Conservation (phyloP, 345 rosid species). For the Brassica rapa region DNA sequence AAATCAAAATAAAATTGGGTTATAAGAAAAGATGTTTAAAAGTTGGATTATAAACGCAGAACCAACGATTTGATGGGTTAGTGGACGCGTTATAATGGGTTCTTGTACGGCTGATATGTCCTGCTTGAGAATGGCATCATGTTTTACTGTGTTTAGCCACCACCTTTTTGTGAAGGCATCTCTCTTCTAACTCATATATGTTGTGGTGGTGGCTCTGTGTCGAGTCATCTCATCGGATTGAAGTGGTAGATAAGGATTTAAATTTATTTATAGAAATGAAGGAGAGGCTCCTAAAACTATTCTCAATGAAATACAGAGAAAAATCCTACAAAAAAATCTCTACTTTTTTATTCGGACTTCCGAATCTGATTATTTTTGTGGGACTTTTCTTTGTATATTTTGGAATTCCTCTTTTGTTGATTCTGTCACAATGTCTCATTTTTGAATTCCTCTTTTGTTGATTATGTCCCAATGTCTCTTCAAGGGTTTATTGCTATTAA, state of each 20-base stretch:
- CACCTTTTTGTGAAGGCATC: background rate
- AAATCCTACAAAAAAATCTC: no score
- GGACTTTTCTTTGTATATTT: background rate
- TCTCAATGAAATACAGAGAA: no score
- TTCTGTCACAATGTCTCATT: background rate
- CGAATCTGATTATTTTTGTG: background rate
- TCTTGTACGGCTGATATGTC: background rate
- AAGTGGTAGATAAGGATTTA: background rate
- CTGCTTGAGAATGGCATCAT: background rate
- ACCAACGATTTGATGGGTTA: background rate
- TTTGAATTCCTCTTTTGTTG: background rate
- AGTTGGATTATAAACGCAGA: background rate
- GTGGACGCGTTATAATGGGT: background rate
- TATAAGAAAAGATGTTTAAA: background rate
- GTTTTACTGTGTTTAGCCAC: background rate
- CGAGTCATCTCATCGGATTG: background rate
- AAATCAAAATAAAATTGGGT: background rate
- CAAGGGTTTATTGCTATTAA: background rate
- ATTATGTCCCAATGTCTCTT: background rate
- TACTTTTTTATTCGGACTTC: background rate
- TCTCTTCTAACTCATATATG: background rate
- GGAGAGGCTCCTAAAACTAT: no score
- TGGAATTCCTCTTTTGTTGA: background rate
- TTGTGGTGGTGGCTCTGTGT: background rate
- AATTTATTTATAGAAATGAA: no score